Evolutionary conservation across 371 early-diverging fungal species (phyloP), one percentile per base, ranked within the genome.

Genomic region (Homolaphlyctis polyrhiza): DNA sequence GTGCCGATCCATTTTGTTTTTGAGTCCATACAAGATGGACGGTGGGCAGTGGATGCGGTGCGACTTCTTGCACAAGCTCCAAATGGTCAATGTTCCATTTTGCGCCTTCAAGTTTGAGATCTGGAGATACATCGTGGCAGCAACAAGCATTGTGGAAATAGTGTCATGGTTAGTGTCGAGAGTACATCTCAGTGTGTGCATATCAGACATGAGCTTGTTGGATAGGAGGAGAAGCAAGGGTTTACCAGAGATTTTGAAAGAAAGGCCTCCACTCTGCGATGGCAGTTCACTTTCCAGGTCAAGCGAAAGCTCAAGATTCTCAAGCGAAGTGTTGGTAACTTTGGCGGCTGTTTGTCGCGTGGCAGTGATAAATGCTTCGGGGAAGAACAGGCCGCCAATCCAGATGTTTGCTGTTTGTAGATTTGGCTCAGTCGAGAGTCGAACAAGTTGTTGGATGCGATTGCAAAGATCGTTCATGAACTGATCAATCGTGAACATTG

Each of bases 341-440:
- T 82, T 91, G 14, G 96, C 95, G 0, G 85, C 90, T 6, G 87
- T 81, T 72, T 96, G 96, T 58, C 95, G 83, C 14, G 95, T 90
- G 23, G 95, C 96, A 0, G 95, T 95, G 23, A 95, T 77, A 66
- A 87, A 95, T 1, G 96, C 96, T 74, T 95, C 93, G 29, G 96
- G 95, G 51, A 86, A 86, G 75, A 95, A 89, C 29, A 95, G 69
- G 0, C 93, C 94, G 35, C 96, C 96, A 30, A 95, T 69, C 89
- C 92, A 91, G 21, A 96, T 79, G 16, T 16, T 29, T 25, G 33
- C 57, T 23, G n/a, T 43, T 11, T 25, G 23, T 14, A 16, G 16
- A 23, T 3, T 23, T 34, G 49, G 49, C n/a, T 52, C 77, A n/a
- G 78, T 70, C 0, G 86, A 78, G 29, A 92, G 71, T 0, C 35